Evolutionary conservation across 1,139 yeast genomes (phyloP).

Genomic region (Kodamaea arcana): DNA sequence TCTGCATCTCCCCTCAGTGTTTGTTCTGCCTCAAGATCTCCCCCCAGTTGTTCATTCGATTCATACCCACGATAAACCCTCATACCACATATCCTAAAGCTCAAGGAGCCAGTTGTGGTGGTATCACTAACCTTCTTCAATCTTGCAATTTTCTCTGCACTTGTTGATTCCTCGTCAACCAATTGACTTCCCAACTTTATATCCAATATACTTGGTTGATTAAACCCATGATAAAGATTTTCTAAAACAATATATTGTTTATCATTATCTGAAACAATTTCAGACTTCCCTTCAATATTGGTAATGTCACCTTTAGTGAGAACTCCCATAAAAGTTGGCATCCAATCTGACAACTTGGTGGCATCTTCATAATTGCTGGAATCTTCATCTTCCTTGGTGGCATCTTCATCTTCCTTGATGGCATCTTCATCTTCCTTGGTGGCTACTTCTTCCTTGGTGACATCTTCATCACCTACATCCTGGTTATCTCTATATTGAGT

Average conservation of each 20-base stretch:
- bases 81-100: slow-evolving; percentile 87
- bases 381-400: slow-evolving; percentile 3
- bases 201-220: slow-evolving; percentile 71
- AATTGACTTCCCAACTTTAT: slow-evolving; percentile 73
- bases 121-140: slow-evolving; percentile 56
- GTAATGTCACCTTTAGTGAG: slow-evolving; percentile 28
- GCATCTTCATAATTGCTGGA: slow-evolving; percentile 19
- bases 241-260: slow-evolving; percentile 60
- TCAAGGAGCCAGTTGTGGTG: slow-evolving; percentile 79
- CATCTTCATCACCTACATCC: slow-evolving; percentile 11
- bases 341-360: slow-evolving; percentile 49
- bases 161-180: slow-evolving; percentile 56
- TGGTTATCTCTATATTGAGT: slow-evolving; percentile 16
- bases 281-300: slow-evolving; percentile 1
- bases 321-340: slow-evolving; percentile 40
- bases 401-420: slow-evolving; percentile 3
- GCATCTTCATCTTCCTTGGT: slow-evolving; percentile 4
- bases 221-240: slow-evolving; percentile 61
- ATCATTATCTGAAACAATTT: slow-evolving; percentile 3
- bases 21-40: slow-evolving; percentile 12
- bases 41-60: slow-evolving; percentile 8
- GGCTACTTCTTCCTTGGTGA: slow-evolving; percentile 5
- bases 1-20: slow-evolving; percentile 14
- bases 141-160: slow-evolving; percentile 57
- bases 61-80: slow-evolving; percentile 38